Percentiles rank a stretch among this genome's conserved stretches.
phyloP scores from a whole-genome alignment of 75 land plant species.

The Picea sitchensis region DNA sequence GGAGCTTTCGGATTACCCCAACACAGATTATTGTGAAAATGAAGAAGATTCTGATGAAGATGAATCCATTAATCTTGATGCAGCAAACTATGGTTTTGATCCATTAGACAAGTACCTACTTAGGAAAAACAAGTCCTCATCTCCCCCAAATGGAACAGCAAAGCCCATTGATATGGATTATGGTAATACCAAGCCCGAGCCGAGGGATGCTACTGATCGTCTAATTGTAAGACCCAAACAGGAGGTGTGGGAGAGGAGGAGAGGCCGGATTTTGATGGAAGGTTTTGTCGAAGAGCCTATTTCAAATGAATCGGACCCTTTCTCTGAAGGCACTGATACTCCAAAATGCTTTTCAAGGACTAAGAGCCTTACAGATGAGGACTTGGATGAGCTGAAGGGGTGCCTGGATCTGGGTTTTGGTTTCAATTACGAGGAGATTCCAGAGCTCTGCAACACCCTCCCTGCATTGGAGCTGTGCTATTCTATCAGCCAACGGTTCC shows the following conservation, averaged over 20 bases:
- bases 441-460: slow-evolving; percentile 57
- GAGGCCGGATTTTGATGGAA: slow-evolving; percentile 2
- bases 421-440: slow-evolving; percentile 64
- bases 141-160: background rate
- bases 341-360: slow-evolving; percentile 18
- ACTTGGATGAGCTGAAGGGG: slow-evolving; percentile 69
- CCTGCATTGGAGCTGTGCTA: slow-evolving; percentile 71
- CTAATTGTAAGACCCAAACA: background rate
- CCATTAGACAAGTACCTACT: background rate
- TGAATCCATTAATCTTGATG: background rate
- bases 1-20: background rate
- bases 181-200: background rate
- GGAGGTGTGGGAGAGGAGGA: background rate
- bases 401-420: slow-evolving; percentile 77
- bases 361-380: slow-evolving; percentile 67
- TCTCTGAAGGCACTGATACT: background rate
- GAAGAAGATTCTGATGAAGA: slow-evolving; percentile 6
- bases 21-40: background rate
- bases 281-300: background rate
- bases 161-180: slow-evolving; percentile 4
- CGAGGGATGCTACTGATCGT: background rate
- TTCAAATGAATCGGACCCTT: background rate
- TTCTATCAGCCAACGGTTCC: slow-evolving; percentile 54
- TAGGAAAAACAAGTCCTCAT: background rate
- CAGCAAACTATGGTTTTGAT: slow-evolving; percentile 6